Base-by-base conservation (phyloP, 2,329 filamentous ascomycete species). In the Erysiphe pulchra region DNA sequence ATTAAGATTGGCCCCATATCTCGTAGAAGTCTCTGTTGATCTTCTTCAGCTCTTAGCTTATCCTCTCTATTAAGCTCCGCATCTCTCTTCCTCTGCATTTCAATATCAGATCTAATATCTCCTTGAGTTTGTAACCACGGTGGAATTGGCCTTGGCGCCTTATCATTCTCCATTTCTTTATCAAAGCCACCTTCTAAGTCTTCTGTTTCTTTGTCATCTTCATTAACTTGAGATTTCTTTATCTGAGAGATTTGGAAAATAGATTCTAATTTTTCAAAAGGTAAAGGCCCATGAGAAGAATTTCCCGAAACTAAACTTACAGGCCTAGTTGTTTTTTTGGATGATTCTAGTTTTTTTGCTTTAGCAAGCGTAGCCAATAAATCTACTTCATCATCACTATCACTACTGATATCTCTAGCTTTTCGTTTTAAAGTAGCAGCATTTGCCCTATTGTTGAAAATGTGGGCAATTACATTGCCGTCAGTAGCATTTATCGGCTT, bases 181-280 rank as follows among this genome's bases (percentile, higher is more conserved):
- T 61, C 49, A 46, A 65, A 65, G 0, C 62, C 64, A 12, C 62
- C 63, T 16, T 56, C 59, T 4, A 56, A 49, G 44, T 53, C 11
- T 18, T 58, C 56, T 10, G 49, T 42, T n/a, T 49, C 45, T 36
- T 46, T 47, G 7, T 57, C 51, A 11, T 9, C 30, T 0, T 47
- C 46, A 7, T 52, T 49, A 9, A 33, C 9, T 13, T 42, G 39
- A 30, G 47, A 52, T 7, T 52, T 48, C 10, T 57, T 51, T 0
- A 43, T 47, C n/a, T 39, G 50, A 46, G 64, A 66, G 50, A 65
- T 67, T 5, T 61, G 61, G 48, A 75, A 75, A 1, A 75, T 64
- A 1, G 67, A 70, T 2, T 72, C 77, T 1, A 93, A 67, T 56
- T 84, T 87, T 53, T 93, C 85, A 55, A 98, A 98, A 0, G 90